These are phyloP conservation scores for Cryptococcus sp. DNA, from an alignment of 1,284 basidiomycete species.

Conservation along the genomic window DNA sequence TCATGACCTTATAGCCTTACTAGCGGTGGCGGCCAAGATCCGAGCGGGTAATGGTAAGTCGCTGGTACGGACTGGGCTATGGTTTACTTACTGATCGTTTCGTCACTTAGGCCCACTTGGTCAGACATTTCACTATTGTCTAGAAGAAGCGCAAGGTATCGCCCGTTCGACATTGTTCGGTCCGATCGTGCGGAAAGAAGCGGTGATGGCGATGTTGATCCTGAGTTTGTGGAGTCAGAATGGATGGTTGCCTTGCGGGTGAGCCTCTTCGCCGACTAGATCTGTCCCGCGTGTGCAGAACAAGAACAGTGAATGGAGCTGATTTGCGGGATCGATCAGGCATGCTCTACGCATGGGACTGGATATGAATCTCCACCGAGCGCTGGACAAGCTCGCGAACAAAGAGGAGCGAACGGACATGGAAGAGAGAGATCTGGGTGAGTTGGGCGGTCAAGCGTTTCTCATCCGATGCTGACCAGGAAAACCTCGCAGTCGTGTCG, in stretches of 20 bases:
- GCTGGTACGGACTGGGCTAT: background rate
- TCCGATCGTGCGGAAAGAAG: slow-evolving; percentile 88
- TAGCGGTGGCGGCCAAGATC: slow-evolving; percentile 88
- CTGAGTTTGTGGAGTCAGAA: slow-evolving; percentile 91
- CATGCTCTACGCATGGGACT: slow-evolving; percentile 93
- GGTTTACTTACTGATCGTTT: background rate
- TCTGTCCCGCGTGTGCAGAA: background rate
- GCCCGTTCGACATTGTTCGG: slow-evolving; percentile 89
- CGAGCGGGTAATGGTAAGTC: slow-evolving; percentile 72
- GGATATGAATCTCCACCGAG: slow-evolving; percentile 86
- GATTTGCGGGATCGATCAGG: slow-evolving; percentile 51
- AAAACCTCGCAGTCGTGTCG: slow-evolving; percentile 67
- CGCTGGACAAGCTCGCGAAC: slow-evolving; percentile 85
- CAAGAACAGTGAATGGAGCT: background rate
- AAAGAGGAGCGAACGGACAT: slow-evolving; percentile 65
- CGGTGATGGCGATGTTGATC: slow-evolving; percentile 89
- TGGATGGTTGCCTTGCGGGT: slow-evolving; percentile 79
- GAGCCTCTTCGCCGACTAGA: slow-evolving; percentile 2
- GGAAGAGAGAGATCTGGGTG: slow-evolving; percentile 83
- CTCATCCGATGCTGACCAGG: slow-evolving; percentile 18
- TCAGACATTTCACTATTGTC: slow-evolving; percentile 80
- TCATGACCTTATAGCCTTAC: slow-evolving; percentile 55
- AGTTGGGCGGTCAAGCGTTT: slow-evolving; percentile 21
- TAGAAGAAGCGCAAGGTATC: slow-evolving; percentile 92
- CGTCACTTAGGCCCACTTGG: slow-evolving; percentile 59